Evolutionary conservation across 2,329 filamentous ascomycete species (phyloP), one percentile per base, ranked within the genome.

Genomic region (Ceratocystis huliohia): DNA sequence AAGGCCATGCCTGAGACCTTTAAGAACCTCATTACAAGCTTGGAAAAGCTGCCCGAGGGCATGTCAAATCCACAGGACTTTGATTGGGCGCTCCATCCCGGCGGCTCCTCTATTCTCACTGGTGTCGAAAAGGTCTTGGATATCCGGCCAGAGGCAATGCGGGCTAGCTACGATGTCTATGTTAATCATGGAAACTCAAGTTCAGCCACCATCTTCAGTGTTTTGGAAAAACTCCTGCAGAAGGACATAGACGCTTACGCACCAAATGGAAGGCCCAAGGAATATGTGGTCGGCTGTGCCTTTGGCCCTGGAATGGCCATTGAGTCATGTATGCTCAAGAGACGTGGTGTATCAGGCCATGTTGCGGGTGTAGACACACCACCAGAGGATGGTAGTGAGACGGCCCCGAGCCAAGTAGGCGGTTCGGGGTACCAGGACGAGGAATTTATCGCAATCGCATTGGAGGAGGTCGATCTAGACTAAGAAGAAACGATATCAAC

Each of bases 71-170:
- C 85, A 0, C 73, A 77, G 0, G 82, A 87, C 68, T 88, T 88
- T 69, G 87, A 89, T 76, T 89, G 87, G 87, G 87, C 86, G 0
- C 81, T 89, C 72, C 87, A 89, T 70, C 87, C 87, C 0, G 87
- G 87, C 3, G 87, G 87, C 20, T 79, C 84, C 0, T 84, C 85
- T 0, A 87, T 89, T 53, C 76, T 89, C 1, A 79, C 83, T 0
- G 84, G 85, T 0, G 83, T 86, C 0, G 82, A 88, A 72, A 76
- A 76, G 53, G 78, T 77, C 1, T 78, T 89, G 77, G 73, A 75
- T 5, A 80, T 89, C 61, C 78, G 78, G 0, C 75, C 84, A 0
- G 82, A 87, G 70, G 85, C 88, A 70, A 84, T 89, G 76, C 79
- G 85, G 61, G 85, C 86, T n/a, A 86, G 84, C 67, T 87, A 87